These are phyloP conservation scores for Nemania abortiva DNA, from an alignment of 2,329 filamentous ascomycete genomes.

Conservation along the genomic window DNA sequence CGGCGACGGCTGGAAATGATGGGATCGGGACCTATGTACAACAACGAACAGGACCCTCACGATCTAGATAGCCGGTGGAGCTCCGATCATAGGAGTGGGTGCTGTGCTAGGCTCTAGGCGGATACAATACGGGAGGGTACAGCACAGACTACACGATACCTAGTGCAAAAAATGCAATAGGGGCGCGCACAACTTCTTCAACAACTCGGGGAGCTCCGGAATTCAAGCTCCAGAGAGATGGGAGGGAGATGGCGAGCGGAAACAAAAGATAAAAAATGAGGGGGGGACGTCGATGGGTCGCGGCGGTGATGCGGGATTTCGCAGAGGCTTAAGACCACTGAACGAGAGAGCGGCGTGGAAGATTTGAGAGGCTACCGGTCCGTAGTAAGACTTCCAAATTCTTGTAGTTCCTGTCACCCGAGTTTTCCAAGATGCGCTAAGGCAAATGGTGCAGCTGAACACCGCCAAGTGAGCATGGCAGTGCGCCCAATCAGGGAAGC, in stretches of 20 bases:
- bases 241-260: constrained; percentile 32
- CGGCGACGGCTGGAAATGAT: constrained; percentile 38
- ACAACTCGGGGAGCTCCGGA: constrained; percentile 41
- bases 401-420: constrained; percentile 34
- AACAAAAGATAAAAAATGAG: constrained; percentile 27
- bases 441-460: constrained; percentile 33
- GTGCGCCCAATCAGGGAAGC: constrained; percentile 32
- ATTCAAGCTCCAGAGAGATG: constrained; percentile 26
- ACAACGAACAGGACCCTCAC: constrained; percentile 32
- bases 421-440: constrained; percentile 36
- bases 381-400: constrained; percentile 36
- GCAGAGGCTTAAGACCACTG: constrained; percentile 26
- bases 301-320: constrained; percentile 37
- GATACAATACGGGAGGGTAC: neutral
- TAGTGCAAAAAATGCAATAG: neutral
- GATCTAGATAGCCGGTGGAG: constrained; percentile 41
- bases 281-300: constrained; percentile 11
- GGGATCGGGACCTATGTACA: constrained; percentile 11
- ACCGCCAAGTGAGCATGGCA: neutral
- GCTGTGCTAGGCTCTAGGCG: constrained; percentile 16
- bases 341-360: constrained; percentile 24
- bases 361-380: constrained; percentile 18
- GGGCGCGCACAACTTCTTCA: constrained; percentile 11
- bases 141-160: too few relatives aligned
- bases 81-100: constrained; percentile 44